Evolutionary conservation across 768 basidiomycete genomes (phyloP), one percentile per base, ranked within the genome.

Genomic region (Kwoniella sp.): DNA sequence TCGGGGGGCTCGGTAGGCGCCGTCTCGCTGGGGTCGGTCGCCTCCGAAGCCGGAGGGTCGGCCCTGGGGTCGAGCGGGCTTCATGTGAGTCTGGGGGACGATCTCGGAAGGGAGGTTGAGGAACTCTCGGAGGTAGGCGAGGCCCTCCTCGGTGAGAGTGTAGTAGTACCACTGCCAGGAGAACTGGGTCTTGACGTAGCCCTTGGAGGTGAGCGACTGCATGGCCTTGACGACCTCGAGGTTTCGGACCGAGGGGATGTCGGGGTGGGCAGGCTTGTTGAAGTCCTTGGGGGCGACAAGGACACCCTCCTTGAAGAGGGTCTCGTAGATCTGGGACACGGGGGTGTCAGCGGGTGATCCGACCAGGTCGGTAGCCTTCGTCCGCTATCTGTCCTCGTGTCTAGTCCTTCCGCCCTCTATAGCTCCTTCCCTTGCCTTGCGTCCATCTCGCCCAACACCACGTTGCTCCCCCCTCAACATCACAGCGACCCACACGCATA

Each of bases 161-260:
- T 98, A 99, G 77, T 98, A 99, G 79, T 95, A 99, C 82, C 84
- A 95, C 73, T 96, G 91, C 95, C 95, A 99, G 42, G 87, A 90
- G 82, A 98, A 98, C 75, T 90, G 93, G 65, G 95, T 99, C 84
- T 96, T 96, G 79, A 98, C 90, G 76, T 80, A 84, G 50, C 93
- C 92, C 67, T 77, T 79, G 50, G 82, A 83, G 62, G 82, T 84
- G 46, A 84, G 77, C 62, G 80, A 81, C 75, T 83, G 82, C 78
- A 82, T 80, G 53, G 81, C 82, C 79, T 84, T 84, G 81, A 84
- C 83, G 65, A 84, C 83, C 75, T 82, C 77, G 59, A 84, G 79
- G 78, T 84, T 84, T 55, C 80, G 78, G 70, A 83, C 78, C 49
- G 81, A 80, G 57, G 73, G 61, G 49, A 84, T 78, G 63, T 96